Evolutionary conservation across 768 basidiomycete species (phyloP).

Genomic region (Phlegmacium glaucopus): DNA sequence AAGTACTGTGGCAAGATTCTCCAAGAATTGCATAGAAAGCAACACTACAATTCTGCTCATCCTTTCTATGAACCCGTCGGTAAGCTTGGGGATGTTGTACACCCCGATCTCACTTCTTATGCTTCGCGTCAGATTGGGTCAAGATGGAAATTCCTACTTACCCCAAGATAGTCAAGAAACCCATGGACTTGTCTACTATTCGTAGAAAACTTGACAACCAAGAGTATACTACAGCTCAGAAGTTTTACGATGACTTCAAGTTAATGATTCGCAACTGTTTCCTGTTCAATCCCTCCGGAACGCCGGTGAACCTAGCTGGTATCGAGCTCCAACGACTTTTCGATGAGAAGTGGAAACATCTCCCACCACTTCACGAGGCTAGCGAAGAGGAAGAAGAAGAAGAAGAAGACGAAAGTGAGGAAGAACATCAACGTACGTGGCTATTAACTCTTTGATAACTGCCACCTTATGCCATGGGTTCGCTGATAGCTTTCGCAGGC

Average conservation of each 20-base stretch:
- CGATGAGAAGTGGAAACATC: constrained; percentile 84
- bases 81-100: constrained; percentile 36
- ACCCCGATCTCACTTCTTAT: constrained; percentile 6
- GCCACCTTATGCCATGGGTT: constrained; percentile 6
- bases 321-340: constrained; percentile 83
- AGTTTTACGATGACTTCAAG: constrained; percentile 89
- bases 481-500: constrained; percentile 39
- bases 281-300: constrained; percentile 85
- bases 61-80: constrained; percentile 96
- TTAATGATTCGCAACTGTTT: constrained; percentile 95
- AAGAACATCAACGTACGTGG: constrained; percentile 66
- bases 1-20: constrained; percentile 78
- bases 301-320: constrained; percentile 84
- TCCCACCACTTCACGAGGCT: constrained; percentile 66
- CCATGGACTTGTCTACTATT: constrained; percentile 95
- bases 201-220: constrained; percentile 75
- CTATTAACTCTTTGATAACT: constrained; percentile 9
- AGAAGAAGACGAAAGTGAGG: constrained; percentile 53
- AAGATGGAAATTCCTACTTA: constrained; percentile 82
- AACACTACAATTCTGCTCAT: constrained; percentile 64
- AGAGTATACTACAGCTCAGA: constrained; percentile 73
- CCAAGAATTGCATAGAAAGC: constrained; percentile 74
- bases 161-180: constrained; percentile 84
- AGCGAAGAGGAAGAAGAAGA: constrained; percentile 58
- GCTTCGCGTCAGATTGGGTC: constrained; percentile 56